Conservation (phyloP, 768 basidiomycete species). For the Albatrellus ellisii region DNA sequence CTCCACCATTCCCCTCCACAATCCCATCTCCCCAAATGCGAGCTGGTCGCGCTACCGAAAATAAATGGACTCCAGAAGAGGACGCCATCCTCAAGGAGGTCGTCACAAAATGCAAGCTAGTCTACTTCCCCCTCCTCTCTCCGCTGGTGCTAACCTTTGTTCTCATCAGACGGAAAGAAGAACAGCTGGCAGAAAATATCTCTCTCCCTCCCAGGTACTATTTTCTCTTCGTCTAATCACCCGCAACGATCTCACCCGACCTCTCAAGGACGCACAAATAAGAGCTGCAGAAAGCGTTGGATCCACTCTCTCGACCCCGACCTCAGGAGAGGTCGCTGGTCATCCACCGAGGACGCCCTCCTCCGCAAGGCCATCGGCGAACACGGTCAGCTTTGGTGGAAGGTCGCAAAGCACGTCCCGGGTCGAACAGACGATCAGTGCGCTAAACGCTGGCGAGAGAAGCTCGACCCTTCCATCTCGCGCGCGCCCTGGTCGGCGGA, state of each 20-base stretch:
- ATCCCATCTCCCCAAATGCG: too few relatives aligned
- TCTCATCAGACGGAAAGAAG: neutral
- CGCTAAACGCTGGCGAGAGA: constrained; percentile 8
- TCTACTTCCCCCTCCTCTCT: neutral
- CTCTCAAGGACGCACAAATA: constrained; percentile 4
- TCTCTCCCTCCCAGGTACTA: neutral
- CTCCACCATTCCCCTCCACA: too few relatives aligned
- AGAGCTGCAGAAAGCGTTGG: constrained; percentile 8
- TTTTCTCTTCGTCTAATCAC: neutral
- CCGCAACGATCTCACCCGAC: neutral
- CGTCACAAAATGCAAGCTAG: constrained; percentile 2
- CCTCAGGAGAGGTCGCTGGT: constrained; percentile 10
- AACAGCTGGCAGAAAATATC: neutral
- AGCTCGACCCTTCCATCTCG: constrained; percentile 1
- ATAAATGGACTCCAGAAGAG: constrained; percentile 8
- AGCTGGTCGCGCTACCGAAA: too few relatives aligned
- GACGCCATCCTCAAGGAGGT: constrained; percentile 8
- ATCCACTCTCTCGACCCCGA: constrained; percentile 9
- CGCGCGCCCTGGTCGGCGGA: constrained; percentile 8
- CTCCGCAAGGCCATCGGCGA: constrained; percentile 5
- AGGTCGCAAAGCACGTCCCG: constrained; percentile 8
- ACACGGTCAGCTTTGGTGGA: constrained; percentile 9
- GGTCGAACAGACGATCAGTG: constrained; percentile 14
- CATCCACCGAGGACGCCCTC: constrained; percentile 9
- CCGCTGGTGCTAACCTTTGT: neutral